Conservation (phyloP, 1,284 basidiomycete genomes). For the Mycena sp. region DNA sequence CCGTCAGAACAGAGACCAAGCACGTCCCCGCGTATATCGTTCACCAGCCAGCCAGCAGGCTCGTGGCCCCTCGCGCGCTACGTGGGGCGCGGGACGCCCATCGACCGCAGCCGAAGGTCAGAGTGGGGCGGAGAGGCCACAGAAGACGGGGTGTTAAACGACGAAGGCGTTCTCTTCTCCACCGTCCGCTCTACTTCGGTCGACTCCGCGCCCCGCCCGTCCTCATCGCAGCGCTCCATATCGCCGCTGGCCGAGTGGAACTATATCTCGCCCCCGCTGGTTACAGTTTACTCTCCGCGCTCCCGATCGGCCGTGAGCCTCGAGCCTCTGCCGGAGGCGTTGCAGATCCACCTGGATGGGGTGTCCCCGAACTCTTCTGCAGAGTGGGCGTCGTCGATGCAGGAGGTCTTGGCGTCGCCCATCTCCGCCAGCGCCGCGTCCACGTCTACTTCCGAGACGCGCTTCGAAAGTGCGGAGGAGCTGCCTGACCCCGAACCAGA, state of each 20-base stretch:
- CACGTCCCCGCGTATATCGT: constrained; percentile 42
- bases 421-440: constrained; percentile 18
- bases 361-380: constrained; percentile 34
- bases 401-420: constrained; percentile 44
- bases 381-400: constrained; percentile 55
- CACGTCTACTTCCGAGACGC: constrained; percentile 20
- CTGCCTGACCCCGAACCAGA: too few species aligned
- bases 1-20: constrained; percentile 21
- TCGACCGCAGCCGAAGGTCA: constrained; percentile 50
- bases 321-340: constrained; percentile 37
- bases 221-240: constrained; percentile 43
- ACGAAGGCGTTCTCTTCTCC: constrained; percentile 54
- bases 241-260: constrained; percentile 49
- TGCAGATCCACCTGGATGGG: constrained; percentile 45
- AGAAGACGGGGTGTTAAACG: constrained; percentile 46
- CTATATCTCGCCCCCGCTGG: constrained; percentile 39
- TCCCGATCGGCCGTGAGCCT: constrained; percentile 24
- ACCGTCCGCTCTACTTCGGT: constrained; percentile 48
- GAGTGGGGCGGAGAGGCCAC: constrained; percentile 51
- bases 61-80: constrained; percentile 54
- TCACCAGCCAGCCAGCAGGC: constrained; percentile 35
- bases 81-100: constrained; percentile 57
- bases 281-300: constrained; percentile 33
- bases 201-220: constrained; percentile 47
- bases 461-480: constrained; percentile 35